A percentile compares a stretch with the other conserved stretches of the same genome.
phyloP scores from a whole-genome alignment of 805 yeast genomes.

The Pichia scutulata region DNA sequence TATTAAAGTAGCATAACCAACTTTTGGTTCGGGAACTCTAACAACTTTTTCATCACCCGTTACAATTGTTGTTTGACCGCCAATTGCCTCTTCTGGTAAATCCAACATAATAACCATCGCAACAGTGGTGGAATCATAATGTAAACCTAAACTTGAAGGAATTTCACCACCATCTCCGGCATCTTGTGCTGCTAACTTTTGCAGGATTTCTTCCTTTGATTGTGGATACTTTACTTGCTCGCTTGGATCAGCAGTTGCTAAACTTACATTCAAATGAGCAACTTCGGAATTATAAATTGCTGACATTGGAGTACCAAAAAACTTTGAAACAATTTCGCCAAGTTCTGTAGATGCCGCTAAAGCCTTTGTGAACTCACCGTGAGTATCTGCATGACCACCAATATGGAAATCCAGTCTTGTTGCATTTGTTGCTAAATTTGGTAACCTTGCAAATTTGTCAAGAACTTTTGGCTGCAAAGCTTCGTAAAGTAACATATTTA shows the following conservation, averaged over 20 bases:
- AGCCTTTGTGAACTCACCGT: conserved; percentile 38
- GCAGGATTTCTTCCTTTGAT: conserved; percentile 10
- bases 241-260: conserved; percentile 24
- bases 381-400: conserved; percentile 39
- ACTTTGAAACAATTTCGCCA: conserved; percentile 36
- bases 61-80: conserved; percentile 44
- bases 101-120: conserved; percentile 45
- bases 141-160: conserved; percentile 42
- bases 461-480: conserved; percentile 37
- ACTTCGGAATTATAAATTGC: conserved; percentile 44
- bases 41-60: conserved; percentile 33
- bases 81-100: conserved; percentile 38
- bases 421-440: conserved; percentile 25
- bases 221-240: conserved; percentile 9
- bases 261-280: conserved; percentile 43
- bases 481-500: conserved; percentile 48
- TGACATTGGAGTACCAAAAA: conserved; percentile 44
- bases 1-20: conserved; percentile 37
- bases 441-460: conserved; percentile 35
- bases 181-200: conserved; percentile 9
- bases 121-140: conserved; percentile 39
- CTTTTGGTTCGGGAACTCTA: conserved; percentile 33
- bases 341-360: conserved; percentile 50
- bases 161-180: conserved; percentile 28
- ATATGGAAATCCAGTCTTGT: conserved; percentile 37